Conservation (phyloP, 1,139 yeast genomes). For the Magnusiomyces magnusii region DNA sequence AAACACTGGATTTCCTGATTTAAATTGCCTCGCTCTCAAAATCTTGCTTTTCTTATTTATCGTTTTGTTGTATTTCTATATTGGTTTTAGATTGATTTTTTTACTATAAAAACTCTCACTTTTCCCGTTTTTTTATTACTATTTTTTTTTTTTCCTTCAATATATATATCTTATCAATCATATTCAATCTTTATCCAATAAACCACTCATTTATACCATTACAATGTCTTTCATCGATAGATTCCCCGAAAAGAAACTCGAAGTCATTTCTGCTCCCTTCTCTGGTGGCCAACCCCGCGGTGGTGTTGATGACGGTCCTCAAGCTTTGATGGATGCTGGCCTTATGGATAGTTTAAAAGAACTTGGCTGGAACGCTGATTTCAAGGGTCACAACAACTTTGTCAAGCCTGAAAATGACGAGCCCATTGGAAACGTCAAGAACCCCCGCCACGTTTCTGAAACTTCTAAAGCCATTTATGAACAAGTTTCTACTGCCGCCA, state of each 20-base stretch:
- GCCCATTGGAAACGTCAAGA: constrained; percentile 48
- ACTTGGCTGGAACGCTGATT: constrained; percentile 63
- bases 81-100: neutral
- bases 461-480: constrained; percentile 60
- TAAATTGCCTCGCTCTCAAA: too few relatives aligned
- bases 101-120: neutral
- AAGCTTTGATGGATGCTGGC: constrained; percentile 65
- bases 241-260: constrained; percentile 20
- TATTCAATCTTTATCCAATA: neutral
- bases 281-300: constrained; percentile 95
- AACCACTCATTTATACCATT: neutral
- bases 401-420: constrained; percentile 32
- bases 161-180: neutral
- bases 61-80: neutral
- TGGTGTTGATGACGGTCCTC: constrained; percentile 95
- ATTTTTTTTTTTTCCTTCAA: constrained; percentile 1
- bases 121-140: neutral
- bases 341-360: constrained; percentile 51
- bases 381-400: constrained; percentile 50
- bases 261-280: constrained; percentile 74
- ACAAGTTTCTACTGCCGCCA: constrained; percentile 46
- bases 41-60: too few relatives aligned
- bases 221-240: constrained; percentile 16
- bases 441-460: constrained; percentile 68
- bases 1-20: neutral